Base-by-base conservation (phyloP, 1,284 basidiomycete genomes). In the Xerocomus nothofagi region DNA sequence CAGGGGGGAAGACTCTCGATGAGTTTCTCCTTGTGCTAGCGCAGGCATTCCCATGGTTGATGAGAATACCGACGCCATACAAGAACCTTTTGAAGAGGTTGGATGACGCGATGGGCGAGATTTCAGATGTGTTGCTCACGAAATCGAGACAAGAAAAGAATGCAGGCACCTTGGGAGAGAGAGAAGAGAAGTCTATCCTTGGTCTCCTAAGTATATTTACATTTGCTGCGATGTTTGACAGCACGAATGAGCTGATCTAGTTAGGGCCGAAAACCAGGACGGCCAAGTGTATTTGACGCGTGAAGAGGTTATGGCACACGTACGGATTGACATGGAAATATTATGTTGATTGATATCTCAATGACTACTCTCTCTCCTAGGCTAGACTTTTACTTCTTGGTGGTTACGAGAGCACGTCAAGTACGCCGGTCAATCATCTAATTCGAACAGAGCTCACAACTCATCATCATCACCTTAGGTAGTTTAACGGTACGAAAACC, bases 111-210 rank as follows among this genome's bases (percentile, higher is more conserved):
- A 73, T 80, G 69, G 65, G 64, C 1, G 67, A 69, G 8, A 79
- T 83, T 26, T 75, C 80, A 0, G 68, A 74, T 17, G 70, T 68
- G 9, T 57, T 84, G 11, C 63, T 84, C 9, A 66, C 68, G 29
- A 71, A 72, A 44, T 73, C 70, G 11, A 67, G 72, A 36, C 67
- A 71, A 51, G 76, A 74, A 54, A 72, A 71, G 43, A 67, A 68
- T 27, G 69, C 62, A 11, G 60, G 59, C 42, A 51, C 51, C 2
- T 47, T 53, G 3, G 66, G 63, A 27, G 65, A 62, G 43, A 59
- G 59, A 2, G 61, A 74, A 38, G 75, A 78, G 11, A 78, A 73
- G 50, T 80, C 78, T 4, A 73, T 84, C 52, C 78, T 84, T 46
- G 54, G 62, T 29, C 38, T 58, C 45, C 44, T 65, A 4, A 46